These are phyloP conservation scores for Fagopyrum homotropicum DNA, from an alignment of 148 eudicot genomes.

Conservation along the genomic window DNA sequence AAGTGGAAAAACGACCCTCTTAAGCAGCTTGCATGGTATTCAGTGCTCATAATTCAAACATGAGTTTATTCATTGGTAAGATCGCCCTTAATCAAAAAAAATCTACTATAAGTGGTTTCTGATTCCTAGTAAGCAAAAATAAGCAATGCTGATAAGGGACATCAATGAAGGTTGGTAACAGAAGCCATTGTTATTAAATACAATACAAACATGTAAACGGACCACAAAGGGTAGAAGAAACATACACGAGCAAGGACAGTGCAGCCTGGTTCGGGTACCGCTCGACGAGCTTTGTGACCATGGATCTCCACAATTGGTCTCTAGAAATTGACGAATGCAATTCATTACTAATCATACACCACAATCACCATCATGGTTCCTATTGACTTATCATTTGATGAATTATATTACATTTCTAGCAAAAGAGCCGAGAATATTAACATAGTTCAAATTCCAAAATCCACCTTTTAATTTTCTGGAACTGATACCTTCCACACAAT, in stretches of 20 bases:
- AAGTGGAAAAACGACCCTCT: neutral
- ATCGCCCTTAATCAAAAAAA: neutral
- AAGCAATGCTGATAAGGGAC: neutral
- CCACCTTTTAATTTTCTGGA: neutral
- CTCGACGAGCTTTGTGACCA: slow-evolving; percentile 91
- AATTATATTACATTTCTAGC: neutral
- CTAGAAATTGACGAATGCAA: slow-evolving; percentile 23
- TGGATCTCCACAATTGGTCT: slow-evolving; percentile 77
- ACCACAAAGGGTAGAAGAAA: neutral
- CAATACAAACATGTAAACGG: neutral
- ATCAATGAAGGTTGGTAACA: neutral
- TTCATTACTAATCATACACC: neutral
- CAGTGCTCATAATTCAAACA: neutral
- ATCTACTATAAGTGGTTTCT: neutral
- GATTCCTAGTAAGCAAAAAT: neutral
- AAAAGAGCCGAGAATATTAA: neutral
- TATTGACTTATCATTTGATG: neutral
- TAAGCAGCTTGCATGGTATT: neutral
- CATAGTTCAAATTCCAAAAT: neutral
- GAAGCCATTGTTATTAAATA: neutral
- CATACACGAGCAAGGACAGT: slow-evolving; percentile 81
- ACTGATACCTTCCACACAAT: no score
- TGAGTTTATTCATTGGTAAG: neutral
- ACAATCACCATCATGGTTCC: neutral
- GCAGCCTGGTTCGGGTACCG: slow-evolving; percentile 86